Conservation (phyloP, 1,139 yeast species). For the Debaryomyces psychrophilus region DNA sequence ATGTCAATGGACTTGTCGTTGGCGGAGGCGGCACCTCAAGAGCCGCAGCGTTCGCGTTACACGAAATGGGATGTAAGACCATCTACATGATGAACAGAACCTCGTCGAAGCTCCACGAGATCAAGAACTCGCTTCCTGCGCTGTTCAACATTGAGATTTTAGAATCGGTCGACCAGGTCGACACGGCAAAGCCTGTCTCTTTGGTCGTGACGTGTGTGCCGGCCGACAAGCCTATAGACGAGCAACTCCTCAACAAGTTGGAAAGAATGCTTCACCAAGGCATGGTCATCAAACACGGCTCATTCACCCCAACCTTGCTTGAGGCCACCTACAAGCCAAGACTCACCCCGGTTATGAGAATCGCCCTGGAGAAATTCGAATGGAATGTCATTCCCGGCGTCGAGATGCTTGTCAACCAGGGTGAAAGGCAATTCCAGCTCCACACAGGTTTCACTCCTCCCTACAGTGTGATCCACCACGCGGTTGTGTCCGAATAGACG, state of each 20-base stretch:
- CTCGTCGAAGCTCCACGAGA: conserved; percentile 58
- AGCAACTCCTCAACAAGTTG: conserved; percentile 46
- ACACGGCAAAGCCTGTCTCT: conserved; percentile 49
- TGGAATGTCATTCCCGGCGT: conserved; percentile 87
- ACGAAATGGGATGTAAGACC: conserved; percentile 72
- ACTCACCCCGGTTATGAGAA: conserved; percentile 79
- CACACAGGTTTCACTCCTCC: conserved; percentile 79
- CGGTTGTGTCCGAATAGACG: conserved; percentile 44
- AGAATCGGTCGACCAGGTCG: conserved; percentile 50
- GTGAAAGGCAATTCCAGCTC: conserved; percentile 77
- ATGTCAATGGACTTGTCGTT: conserved; percentile 66
- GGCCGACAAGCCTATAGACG: conserved; percentile 77
- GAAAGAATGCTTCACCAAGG: conserved; percentile 52
- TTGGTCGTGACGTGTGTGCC: conserved; percentile 87
- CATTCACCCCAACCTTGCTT: conserved; percentile 58
- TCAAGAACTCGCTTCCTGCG: conserved; percentile 63
- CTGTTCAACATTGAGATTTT: conserved; percentile 63
- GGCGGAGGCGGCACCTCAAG: conserved; percentile 99
- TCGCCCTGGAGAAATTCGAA: conserved; percentile 58
- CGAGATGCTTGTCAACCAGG: conserved; percentile 91
- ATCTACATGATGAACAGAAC: conserved; percentile 88
- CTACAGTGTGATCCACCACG: conserved; percentile 58
- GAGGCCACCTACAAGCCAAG: conserved; percentile 95
- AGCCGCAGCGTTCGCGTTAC: conserved; percentile 90
- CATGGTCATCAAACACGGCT: conserved; percentile 24